These are phyloP conservation scores for Nemania abortiva DNA, from an alignment of 2,329 filamentous ascomycete species.

Conservation along the genomic window DNA sequence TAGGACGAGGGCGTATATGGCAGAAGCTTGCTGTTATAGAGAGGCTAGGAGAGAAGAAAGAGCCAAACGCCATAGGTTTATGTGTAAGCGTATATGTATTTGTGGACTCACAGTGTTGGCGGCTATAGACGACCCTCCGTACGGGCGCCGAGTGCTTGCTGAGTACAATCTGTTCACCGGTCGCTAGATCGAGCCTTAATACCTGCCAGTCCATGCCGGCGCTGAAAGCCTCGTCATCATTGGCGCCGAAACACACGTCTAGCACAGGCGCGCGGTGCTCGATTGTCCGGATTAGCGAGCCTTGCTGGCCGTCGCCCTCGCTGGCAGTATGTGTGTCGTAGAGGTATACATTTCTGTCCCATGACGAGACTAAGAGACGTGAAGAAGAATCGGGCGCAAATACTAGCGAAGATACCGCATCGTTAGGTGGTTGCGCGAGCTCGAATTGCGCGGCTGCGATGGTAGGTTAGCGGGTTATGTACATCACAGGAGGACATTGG, in stretches of 20 bases:
- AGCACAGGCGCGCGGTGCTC: slow-evolving; percentile 88
- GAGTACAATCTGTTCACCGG: slow-evolving; percentile 78
- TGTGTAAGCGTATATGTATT: neutral
- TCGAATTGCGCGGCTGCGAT: slow-evolving; percentile 80
- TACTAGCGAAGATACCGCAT: slow-evolving; percentile 86
- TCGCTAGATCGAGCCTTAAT: slow-evolving; percentile 77
- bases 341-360: slow-evolving; percentile 92
- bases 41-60: neutral
- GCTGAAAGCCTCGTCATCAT: slow-evolving; percentile 85
- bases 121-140: slow-evolving; percentile 85
- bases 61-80: neutral
- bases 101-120: slow-evolving; percentile 70
- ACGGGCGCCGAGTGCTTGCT: slow-evolving; percentile 84
- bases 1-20: neutral
- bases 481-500: neutral
- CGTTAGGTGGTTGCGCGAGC: slow-evolving; percentile 82
- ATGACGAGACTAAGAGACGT: slow-evolving; percentile 89
- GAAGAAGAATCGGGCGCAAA: slow-evolving; percentile 83
- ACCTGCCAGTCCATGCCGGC: slow-evolving; percentile 91
- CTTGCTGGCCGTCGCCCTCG: slow-evolving; percentile 57
- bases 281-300: slow-evolving; percentile 77
- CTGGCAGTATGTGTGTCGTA: slow-evolving; percentile 76
- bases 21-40: neutral
- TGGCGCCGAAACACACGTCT: slow-evolving; percentile 89
- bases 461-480: slow-evolving; percentile 10